These are phyloP conservation scores for Coniochaeta ligniaria DNA, from an alignment of 2,329 filamentous ascomycete genomes.

Conservation along the genomic window DNA sequence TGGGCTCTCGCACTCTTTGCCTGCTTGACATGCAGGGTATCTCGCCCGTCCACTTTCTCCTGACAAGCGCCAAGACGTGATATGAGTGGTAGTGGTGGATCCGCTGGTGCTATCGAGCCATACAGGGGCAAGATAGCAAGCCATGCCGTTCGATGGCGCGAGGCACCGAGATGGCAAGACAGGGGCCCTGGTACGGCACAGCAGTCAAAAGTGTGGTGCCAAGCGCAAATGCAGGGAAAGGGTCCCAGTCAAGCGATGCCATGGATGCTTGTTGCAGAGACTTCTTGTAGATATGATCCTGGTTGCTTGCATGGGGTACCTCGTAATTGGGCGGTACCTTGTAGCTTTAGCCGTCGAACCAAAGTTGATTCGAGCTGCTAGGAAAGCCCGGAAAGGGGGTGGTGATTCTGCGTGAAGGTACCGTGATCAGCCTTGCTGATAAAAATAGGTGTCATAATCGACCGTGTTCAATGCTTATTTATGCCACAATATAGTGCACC, in stretches of 20 bases:
- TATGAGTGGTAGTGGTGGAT: not conserved
- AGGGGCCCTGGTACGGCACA: not conserved
- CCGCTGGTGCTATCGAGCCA: not conserved
- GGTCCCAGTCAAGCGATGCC: not conserved
- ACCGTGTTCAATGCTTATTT: not conserved
- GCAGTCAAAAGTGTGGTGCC: not conserved
- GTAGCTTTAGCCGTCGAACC: not conserved
- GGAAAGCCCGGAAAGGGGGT: too few relatives aligned
- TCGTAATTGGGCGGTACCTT: not conserved
- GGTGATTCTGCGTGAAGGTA: too few relatives aligned
- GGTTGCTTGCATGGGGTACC: not conserved
- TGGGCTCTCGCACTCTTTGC: not conserved
- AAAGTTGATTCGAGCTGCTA: not conserved
- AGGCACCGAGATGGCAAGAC: not conserved
- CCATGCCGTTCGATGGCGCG: not conserved
- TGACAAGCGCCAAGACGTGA: conserved; percentile 1
- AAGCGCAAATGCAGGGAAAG: not conserved
- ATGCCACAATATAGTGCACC: not conserved
- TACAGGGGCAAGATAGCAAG: not conserved
- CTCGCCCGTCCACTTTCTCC: not conserved
- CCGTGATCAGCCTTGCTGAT: not conserved
- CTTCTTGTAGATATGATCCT: not conserved
- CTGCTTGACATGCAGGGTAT: not conserved
- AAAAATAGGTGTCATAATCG: not conserved
- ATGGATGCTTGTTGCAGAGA: not conserved